phyloP scores from a whole-genome alignment of 179 eudicot genomes.

The Heliamphora pulchella region DNA sequence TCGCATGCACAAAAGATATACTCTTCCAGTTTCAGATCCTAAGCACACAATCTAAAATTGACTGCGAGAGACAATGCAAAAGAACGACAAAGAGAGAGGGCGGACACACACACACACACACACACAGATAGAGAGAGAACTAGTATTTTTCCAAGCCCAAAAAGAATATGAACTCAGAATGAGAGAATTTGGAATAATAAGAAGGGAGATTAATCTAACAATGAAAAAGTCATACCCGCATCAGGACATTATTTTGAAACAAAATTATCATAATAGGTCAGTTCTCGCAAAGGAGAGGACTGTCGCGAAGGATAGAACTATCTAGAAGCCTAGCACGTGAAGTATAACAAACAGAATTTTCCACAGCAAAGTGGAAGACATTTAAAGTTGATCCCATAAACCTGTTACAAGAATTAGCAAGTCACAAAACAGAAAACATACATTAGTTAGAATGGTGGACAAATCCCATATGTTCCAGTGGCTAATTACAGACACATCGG shows the following conservation, averaged over 20 bases:
- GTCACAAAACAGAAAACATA: not conserved
- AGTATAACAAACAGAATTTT: not conserved
- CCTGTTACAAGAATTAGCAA: not conserved
- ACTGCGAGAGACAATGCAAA: not conserved
- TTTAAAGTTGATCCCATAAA: not conserved
- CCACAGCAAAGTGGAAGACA: not conserved
- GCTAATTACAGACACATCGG: too few relatives aligned
- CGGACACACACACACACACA: too few relatives aligned
- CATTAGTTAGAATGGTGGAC: not conserved
- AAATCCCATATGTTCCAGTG: not conserved
- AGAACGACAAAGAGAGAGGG: not conserved
- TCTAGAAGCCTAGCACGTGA: not conserved
- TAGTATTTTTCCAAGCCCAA: too few relatives aligned
- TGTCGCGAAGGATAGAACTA: not conserved
- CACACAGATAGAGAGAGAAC: too few relatives aligned
- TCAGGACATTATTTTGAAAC: slow-evolving; percentile 3
- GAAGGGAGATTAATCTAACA: not conserved
- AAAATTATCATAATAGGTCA: not conserved
- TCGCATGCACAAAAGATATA: not conserved
- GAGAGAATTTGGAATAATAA: not conserved
- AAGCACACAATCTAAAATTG: not conserved
- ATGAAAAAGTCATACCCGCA: not conserved
- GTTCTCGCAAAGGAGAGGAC: not conserved
- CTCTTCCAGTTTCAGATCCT: not conserved
- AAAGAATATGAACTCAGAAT: not conserved